A percentile compares a stretch with the other conserved stretches of the same genome.
These are phyloP conservation scores for Plasmodium gallinaceum DNA, from an alignment of 169 alveolate genomes.

Conservation along the genomic window DNA sequence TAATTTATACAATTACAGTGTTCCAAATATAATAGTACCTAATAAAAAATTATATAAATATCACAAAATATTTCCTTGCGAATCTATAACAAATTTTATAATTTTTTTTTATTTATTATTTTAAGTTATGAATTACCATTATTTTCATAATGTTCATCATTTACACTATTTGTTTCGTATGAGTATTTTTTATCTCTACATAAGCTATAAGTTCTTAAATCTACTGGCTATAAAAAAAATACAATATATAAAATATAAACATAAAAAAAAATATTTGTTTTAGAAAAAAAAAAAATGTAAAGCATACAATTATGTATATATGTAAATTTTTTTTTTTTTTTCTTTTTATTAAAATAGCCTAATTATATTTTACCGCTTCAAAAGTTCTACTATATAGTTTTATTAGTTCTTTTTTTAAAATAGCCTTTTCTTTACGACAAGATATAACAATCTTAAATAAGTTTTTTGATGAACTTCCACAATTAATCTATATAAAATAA, in stretches of 20 bases:
- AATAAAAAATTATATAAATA: not conserved
- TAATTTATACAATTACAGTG: not conserved
- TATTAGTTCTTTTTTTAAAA: conserved; percentile 46
- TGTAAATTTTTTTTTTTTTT: no score
- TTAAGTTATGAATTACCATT: conserved; percentile 16
- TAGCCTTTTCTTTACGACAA: conserved; percentile 43
- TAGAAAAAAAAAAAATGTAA: not conserved
- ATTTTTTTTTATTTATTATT: not conserved
- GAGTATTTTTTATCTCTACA: conserved; percentile 62
- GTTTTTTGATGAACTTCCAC: conserved; percentile 9
- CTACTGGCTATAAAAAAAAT: conserved; percentile 35
- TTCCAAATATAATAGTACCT: conserved; percentile 59
- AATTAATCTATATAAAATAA: conserved; percentile 13
- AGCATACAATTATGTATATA: not conserved
- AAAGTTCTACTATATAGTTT: conserved; percentile 36
- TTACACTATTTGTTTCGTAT: conserved; percentile 25
- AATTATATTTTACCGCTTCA: conserved; percentile 37
- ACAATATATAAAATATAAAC: not conserved
- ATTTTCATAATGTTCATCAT: conserved; percentile 38
- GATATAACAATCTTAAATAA: conserved; percentile 51
- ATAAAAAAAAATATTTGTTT: not conserved
- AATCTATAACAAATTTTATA: no score
- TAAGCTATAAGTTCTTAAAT: conserved; percentile 28
- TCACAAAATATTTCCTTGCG: not conserved
- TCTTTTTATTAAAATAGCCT: not conserved